Base-by-base conservation (phyloP, 1,284 basidiomycete species). In the Violaceomyces palustris region DNA sequence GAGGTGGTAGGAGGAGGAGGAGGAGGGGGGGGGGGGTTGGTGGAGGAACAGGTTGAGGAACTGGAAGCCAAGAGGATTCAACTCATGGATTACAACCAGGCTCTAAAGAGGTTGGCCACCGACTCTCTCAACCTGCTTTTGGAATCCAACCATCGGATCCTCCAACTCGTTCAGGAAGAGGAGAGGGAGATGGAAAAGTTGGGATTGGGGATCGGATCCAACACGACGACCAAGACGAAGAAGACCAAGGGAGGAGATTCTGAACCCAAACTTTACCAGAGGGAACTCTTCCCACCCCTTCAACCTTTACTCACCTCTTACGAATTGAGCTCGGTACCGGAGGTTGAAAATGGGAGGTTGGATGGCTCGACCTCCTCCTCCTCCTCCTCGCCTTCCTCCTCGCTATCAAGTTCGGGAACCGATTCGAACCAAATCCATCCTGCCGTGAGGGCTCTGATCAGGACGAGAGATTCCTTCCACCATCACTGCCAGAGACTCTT, bases 61-160 rank as follows among this genome's bases (percentile, higher is more conserved):
- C 42, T 64, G 17, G 61, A 64, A 21, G 46, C 43, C 35, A 58
- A 54, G 34, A 44, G 59, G 2, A 30, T 45, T 0, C 49, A 58
- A 10, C 36, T 64, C 12, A 42, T 64, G 4, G 54, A 61, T n/a
- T 50, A 48, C 40, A 62, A 64, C 24, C 43, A 45, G 36, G 60
- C 50, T 10, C 46, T 64, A 6, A 63, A 63, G 24, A 45, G 61
- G 1, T 37, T 52, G 10, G 58, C 55, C 4, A 63, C 55, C 10
- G 61, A 63, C 12, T 49, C 55, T 15, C 52, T 64, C 35, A 63
- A 64, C 34, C 46, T 50, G 15, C 48, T 44, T 11, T 44, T 50
- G 22, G 44, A 45, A 9, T 47, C 54, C 3, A 49, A 61, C 19
- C 46, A 55, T 26, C 43, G 50, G 21, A 22, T 61, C 25, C 17